Base-by-base conservation (phyloP, 306 rosid species). In the Trifolium dubium region DNA sequence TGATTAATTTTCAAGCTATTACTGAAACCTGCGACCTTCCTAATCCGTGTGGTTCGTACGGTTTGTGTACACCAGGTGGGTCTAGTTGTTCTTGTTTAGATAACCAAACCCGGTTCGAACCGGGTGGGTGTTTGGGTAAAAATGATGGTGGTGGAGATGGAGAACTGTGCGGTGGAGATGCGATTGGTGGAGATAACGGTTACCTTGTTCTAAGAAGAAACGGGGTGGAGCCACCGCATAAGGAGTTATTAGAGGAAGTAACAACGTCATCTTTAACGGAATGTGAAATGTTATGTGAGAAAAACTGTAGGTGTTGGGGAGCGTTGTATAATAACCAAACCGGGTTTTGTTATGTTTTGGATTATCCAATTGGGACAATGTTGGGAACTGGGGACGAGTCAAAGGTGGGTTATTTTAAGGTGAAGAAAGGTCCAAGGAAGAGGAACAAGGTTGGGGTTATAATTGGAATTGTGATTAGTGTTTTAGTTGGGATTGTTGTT, bases 291-390 rank as follows among this genome's bases (percentile, higher is more conserved):
- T 61, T 67, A 2, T 94, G 98, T 18, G 85, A 86, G 67, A 79
- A 32, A 3, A 86, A 87, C 50, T 94, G 98, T 30, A 83, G 82
- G 7, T 94, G 98, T 49, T 94, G 98, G 98, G 98, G 97, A 0
- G 87, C 92, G 4, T 39, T 88, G 66, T 91, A 82, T 71, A 75
- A 54, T 62, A 91, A 88, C 46, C 83, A 9, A 1, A 83, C 91
- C 75, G 87, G 92, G 79, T 88, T 87, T 76, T 94, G 97, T 69
- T 88, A 88, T 72, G 4, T 72, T 60, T 55, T 89, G 86, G 96
- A 89, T 2, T 71, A 83, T 69, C 89, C 95, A 81, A 75, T 91
- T 74, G 89, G 82, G 18, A 87, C 90, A 2, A 17, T 94, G 73
- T 34, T 86, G 82, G 82, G 87, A 0, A 82, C 81, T 0, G 86